These are phyloP conservation scores for Penicillium digitatum DNA, from an alignment of 2,329 filamentous ascomycete genomes.

Conservation along the genomic window DNA sequence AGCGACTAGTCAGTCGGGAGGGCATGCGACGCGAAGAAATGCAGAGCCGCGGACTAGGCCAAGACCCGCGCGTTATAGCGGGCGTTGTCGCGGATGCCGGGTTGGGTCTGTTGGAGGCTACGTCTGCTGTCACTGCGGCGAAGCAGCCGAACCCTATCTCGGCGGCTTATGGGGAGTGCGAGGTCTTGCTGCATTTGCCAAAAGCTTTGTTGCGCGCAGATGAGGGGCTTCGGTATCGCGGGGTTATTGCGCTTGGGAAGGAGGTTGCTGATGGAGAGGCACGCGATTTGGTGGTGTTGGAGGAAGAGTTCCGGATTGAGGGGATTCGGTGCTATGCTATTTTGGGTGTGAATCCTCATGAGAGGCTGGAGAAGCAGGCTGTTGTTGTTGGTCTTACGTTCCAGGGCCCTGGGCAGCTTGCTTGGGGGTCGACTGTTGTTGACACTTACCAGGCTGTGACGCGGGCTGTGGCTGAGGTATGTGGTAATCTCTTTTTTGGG, in stretches of 20 bases:
- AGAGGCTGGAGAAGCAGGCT: conserved; percentile 49
- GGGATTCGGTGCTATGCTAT: conserved; percentile 46
- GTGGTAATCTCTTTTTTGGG: conserved; percentile 4
- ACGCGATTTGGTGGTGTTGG: conserved; percentile 29
- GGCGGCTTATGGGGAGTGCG: conserved; percentile 33
- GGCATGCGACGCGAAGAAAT: conserved; percentile 31
- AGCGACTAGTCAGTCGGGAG: conserved; percentile 28
- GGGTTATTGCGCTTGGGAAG: conserved; percentile 33
- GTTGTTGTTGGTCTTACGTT: conserved; percentile 44
- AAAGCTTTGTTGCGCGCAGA: conserved; percentile 46
- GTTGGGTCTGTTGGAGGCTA: conserved; percentile 36
- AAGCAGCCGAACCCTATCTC: conserved; percentile 23
- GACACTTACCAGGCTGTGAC: conserved; percentile 41
- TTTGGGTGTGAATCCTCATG: conserved; percentile 52
- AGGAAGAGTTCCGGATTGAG: conserved; percentile 42
- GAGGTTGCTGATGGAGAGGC: conserved; percentile 22
- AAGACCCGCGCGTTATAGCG: conserved; percentile 37
- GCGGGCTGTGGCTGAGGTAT: conserved; percentile 39
- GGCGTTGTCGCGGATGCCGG: conserved; percentile 35
- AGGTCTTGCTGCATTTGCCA: conserved; percentile 41
- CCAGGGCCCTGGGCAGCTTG: conserved; percentile 31
- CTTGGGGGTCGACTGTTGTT: conserved; percentile 33
- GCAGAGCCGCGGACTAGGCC: conserved; percentile 25
- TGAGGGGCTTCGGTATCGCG: conserved; percentile 41
- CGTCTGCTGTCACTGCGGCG: conserved; percentile 31